Evolutionary conservation across 2,329 filamentous ascomycete genomes (phyloP), one percentile per base, ranked within the genome.

Genomic region (Xylaria arbuscula): DNA sequence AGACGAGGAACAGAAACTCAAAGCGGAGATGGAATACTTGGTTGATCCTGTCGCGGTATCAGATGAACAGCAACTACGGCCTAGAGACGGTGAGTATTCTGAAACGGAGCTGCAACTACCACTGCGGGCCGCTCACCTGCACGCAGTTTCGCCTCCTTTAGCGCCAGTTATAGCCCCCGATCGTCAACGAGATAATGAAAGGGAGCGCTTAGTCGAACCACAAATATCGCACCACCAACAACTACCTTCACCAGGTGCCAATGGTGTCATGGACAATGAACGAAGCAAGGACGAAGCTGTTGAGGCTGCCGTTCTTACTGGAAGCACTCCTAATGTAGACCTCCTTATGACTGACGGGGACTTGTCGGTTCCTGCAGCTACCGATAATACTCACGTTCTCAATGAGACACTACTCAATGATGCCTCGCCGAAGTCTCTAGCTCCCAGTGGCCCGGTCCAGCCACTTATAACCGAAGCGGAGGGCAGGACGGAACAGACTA

Each of bases 1-100:
- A 22, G 78, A 77, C 13, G 78, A 82, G 63, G 77, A 77, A 68
- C 74, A 73, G 62, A 75, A 72, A 66, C 70, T 82, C 64, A 74
- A 74, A 3, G 72, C 75, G 15, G 77, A 80, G 62, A 72, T 78
- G 61, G 75, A 78, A 9, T 68, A 73, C 15, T 80, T 86, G 15
- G 78, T 80, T 32, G 76, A 64, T 24, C 45, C 71, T 17, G 40
- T 64, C 40, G 48, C 57, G 7, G 47, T 47, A 48, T 58, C 54
- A n/a, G 70, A 60, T 10, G 54, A 58, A 10, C 70, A 69, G 69
- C 63, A 63, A 34, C 57, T 70, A 22, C 32, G 34, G 19, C 13
- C 22, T 28, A 53, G n/a, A n/a, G 47, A 62, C 57, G 32, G 73
- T 73, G 69, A 69, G 73, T 71, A 60, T 55, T 22, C 47, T 24